Evolutionary conservation across 108 stramenopile species (phyloP).

Genomic region (Cyclotella choctawhatcheeana): DNA sequence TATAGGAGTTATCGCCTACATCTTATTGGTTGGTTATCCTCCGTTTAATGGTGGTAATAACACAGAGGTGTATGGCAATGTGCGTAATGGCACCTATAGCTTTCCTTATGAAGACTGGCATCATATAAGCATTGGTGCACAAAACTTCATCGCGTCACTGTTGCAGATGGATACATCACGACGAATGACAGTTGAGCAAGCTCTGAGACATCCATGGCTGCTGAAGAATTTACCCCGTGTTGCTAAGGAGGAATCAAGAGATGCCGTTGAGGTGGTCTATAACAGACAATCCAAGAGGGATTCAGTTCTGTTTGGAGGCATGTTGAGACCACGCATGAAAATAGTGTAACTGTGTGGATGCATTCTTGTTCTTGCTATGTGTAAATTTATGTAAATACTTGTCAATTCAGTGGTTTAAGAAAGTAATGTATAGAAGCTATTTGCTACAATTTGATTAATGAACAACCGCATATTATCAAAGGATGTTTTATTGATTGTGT

Average conservation of each 20-base stretch:
- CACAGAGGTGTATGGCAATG: constrained; percentile 48
- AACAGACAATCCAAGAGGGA: constrained; percentile 11
- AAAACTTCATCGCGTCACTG: constrained; percentile 46
- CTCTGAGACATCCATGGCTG: constrained; percentile 50
- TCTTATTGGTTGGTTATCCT: constrained; percentile 46
- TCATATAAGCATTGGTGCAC: constrained; percentile 34
- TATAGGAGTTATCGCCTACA: constrained; percentile 87
- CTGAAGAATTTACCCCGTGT: neutral
- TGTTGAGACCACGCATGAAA: constrained; percentile 9
- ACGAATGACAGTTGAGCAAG: constrained; percentile 45
- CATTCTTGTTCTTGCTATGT: neutral
- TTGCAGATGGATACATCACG: constrained; percentile 40
- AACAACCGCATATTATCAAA: too few species aligned
- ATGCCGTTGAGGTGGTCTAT: constrained; percentile 32
- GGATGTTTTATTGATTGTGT: too few species aligned
- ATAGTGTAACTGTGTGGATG: neutral
- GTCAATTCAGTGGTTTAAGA: too few species aligned
- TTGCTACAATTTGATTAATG: too few species aligned
- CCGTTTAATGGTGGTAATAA: constrained; percentile 83
- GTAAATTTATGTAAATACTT: neutral
- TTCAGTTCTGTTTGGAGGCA: constrained; percentile 11
- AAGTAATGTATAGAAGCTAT: too few species aligned
- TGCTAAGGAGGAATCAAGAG: constrained; percentile 10
- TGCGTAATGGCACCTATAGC: constrained; percentile 34
- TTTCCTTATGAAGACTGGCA: constrained; percentile 47